phyloP scores from a whole-genome alignment of 768 basidiomycete species.

The Russula sp. region DNA sequence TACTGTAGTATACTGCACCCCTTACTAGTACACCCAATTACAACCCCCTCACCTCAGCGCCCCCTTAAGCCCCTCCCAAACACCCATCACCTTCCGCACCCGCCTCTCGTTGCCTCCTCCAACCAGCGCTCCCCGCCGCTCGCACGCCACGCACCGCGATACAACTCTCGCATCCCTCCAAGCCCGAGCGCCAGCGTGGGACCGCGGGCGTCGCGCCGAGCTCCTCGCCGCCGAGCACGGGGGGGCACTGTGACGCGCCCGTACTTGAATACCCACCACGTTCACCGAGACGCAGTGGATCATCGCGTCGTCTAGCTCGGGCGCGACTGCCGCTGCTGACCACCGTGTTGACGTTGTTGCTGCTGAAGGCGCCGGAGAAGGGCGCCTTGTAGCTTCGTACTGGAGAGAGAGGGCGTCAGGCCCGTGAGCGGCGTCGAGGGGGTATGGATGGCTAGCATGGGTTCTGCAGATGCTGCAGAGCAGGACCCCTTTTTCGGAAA shows the following conservation, averaged over 20 bases:
- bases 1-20: neutral
- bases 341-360: neutral
- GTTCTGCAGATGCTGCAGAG: conserved; percentile 1
- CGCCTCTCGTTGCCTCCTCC: conserved; percentile 48
- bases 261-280: conserved; percentile 58
- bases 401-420: conserved; percentile 12
- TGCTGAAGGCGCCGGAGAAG: neutral
- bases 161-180: conserved; percentile 40
- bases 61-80: conserved; percentile 32
- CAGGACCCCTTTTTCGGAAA: no score
- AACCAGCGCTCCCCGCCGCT: conserved; percentile 51
- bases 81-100: conserved; percentile 26
- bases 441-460: conserved; percentile 7
- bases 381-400: neutral
- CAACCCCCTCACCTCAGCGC: conserved; percentile 13
- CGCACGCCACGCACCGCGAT: conserved; percentile 56
- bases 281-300: conserved; percentile 61
- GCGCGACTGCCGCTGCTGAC: conserved; percentile 21
- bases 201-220: conserved; percentile 34
- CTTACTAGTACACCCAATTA: neutral
- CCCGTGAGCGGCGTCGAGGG: conserved; percentile 6
- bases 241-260: conserved; percentile 73
- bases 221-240: conserved; percentile 48
- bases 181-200: conserved; percentile 32
- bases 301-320: conserved; percentile 49